These are phyloP conservation scores for Candida sp. DNA, from an alignment of 1,139 yeast genomes.

Conservation along the genomic window DNA sequence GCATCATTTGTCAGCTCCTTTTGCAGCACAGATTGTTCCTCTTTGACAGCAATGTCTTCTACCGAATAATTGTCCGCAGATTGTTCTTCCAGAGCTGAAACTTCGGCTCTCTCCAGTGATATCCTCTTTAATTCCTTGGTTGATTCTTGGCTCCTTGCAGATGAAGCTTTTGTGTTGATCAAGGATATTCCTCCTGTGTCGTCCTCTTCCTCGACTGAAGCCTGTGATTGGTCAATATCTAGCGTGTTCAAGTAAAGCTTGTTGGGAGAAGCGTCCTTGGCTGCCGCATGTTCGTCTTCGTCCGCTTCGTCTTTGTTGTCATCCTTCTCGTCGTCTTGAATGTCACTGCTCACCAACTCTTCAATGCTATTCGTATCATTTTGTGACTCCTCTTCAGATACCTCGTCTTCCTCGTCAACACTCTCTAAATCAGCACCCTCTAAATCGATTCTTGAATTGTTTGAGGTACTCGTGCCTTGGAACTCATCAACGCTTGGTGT, in stretches of 20 bases:
- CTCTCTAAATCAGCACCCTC: conserved; percentile 18
- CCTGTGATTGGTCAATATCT: background rate
- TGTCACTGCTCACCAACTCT: background rate
- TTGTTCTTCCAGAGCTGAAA: background rate
- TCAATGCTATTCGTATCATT: background rate
- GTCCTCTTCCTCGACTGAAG: background rate
- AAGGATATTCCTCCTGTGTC: background rate
- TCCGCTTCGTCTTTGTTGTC: background rate
- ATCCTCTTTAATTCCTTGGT: background rate
- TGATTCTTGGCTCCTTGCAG: conserved; percentile 1
- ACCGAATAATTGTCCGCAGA: background rate
- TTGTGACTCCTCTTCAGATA: background rate
- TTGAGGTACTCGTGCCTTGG: conserved; percentile 9
- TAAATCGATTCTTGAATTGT: conserved; percentile 7
- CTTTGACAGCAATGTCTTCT: too few relatives aligned
- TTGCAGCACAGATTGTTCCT: background rate
- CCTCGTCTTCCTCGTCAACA: conserved; percentile 16
- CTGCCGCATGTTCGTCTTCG: background rate
- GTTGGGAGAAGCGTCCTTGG: background rate
- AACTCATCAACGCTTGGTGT: conserved; percentile 1
- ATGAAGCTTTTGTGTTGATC: background rate
- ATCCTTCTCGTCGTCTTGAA: background rate
- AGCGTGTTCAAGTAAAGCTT: background rate
- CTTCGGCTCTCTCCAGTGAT: background rate
- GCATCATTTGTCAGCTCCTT: background rate